A percentile compares a stretch with the other conserved stretches of the same genome.
Evolutionary conservation across 768 basidiomycete species (phyloP).

Genomic region (Russula sp.): DNA sequence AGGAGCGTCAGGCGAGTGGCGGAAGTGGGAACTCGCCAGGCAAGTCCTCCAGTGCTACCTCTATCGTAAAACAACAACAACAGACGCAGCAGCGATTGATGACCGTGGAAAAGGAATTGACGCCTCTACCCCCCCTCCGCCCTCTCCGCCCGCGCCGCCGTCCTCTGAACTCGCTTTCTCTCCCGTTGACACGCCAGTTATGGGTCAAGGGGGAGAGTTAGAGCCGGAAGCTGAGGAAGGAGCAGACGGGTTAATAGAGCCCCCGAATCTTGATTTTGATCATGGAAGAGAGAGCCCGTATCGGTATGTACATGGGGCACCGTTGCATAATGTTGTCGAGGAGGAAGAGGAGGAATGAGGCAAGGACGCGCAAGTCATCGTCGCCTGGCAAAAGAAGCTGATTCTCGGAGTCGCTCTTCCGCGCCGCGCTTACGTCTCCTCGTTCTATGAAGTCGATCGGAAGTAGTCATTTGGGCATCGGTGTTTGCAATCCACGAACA

Average conservation of each 20-base stretch:
- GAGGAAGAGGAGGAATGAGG: conserved; percentile 66
- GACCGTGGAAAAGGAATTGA: conserved; percentile 5
- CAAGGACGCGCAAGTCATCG: not conserved
- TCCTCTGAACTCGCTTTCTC: conserved; percentile 9
- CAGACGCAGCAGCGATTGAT: conserved; percentile 4
- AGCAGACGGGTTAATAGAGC: conserved; percentile 37
- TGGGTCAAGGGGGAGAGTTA: not conserved
- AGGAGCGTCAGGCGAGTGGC: conserved; percentile 45
- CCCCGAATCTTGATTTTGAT: conserved; percentile 39
- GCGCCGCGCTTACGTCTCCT: not conserved
- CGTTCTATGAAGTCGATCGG: not conserved
- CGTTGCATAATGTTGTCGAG: conserved; percentile 81
- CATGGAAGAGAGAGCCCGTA: conserved; percentile 60
- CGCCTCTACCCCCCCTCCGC: conserved; percentile 11
- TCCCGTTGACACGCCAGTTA: not conserved
- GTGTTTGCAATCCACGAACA: not conserved
- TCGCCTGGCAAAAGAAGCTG: not conserved
- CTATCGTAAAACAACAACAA: not conserved
- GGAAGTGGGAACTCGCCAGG: conserved; percentile 24
- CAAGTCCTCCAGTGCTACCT: conserved; percentile 30
- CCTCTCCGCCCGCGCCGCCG: conserved; percentile 20
- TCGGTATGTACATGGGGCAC: conserved; percentile 80
- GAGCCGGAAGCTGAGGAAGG: conserved; percentile 24
- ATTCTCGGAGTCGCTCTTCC: not conserved
- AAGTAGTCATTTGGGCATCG: no score